Conservation (phyloP, 2,329 filamentous ascomycete genomes). For the Graphiopsis chlorocephala region DNA sequence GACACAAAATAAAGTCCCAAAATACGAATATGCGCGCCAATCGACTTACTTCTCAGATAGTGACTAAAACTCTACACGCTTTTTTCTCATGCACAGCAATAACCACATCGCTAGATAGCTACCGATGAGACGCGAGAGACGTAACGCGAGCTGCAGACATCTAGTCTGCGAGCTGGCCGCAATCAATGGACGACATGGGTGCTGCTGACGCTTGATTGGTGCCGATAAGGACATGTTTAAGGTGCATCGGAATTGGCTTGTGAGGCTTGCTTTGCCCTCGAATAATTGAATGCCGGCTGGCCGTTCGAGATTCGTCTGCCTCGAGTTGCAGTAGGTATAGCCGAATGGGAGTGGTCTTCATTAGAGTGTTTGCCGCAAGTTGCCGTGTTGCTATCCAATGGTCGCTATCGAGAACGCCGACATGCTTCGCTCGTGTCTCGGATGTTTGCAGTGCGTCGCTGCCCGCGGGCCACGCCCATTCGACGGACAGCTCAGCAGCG, state of each 20-base stretch:
- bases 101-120: background rate
- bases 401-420: background rate
- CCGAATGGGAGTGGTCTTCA: background rate
- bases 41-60: background rate
- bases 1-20: background rate
- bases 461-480: background rate
- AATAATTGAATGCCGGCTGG: background rate
- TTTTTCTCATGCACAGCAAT: background rate
- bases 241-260: background rate
- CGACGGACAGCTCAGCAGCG: background rate
- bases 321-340: background rate
- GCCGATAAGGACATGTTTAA: background rate
- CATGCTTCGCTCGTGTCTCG: background rate
- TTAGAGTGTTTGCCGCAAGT: background rate
- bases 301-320: background rate
- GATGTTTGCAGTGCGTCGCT: background rate
- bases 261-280: background rate
- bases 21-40: background rate
- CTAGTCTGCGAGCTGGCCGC: background rate
- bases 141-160: background rate
- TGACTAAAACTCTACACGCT: constrained; percentile 1
- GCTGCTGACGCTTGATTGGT: background rate
- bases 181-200: constrained; percentile 1
- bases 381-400: background rate
- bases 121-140: background rate